Conservation (phyloP, 192 early-diverging fungal species). For the Coemansia reversa region DNA sequence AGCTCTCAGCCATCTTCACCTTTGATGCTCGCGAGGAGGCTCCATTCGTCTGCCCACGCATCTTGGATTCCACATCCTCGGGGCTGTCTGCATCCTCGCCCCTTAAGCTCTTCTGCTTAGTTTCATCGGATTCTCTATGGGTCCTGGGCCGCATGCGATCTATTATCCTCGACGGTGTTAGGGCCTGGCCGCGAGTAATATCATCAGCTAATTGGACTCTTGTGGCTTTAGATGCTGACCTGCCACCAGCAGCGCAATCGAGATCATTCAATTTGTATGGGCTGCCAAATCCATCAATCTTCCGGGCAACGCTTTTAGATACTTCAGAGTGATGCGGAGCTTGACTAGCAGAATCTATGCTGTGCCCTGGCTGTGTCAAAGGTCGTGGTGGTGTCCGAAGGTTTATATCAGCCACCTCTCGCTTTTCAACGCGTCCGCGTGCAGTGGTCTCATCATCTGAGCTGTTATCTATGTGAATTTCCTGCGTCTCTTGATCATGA, state of each 20-base stretch:
- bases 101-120: too few species aligned
- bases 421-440: neutral
- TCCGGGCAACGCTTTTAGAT: slow-evolving; percentile 8
- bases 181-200: too few species aligned
- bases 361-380: neutral
- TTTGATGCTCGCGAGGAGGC: too few species aligned
- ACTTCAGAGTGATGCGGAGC: neutral
- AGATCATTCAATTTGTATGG: slow-evolving; percentile 1
- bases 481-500: slow-evolving; percentile 15
- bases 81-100: too few species aligned
- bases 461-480: slow-evolving; percentile 29
- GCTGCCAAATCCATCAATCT: slow-evolving; percentile 14
- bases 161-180: too few species aligned
- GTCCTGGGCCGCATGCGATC: too few species aligned
- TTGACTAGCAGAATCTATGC: neutral
- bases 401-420: neutral
- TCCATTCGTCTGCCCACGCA: too few species aligned
- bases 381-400: neutral
- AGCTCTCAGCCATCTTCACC: too few species aligned
- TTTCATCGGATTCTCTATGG: too few species aligned
- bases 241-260: neutral
- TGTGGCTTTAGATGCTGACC: too few species aligned
- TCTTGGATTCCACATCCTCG: too few species aligned
- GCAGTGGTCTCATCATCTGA: slow-evolving; percentile 16
- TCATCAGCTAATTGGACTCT: too few species aligned